Base-by-base conservation (phyloP, 805 yeast species). In the Lachancea fermentati region DNA sequence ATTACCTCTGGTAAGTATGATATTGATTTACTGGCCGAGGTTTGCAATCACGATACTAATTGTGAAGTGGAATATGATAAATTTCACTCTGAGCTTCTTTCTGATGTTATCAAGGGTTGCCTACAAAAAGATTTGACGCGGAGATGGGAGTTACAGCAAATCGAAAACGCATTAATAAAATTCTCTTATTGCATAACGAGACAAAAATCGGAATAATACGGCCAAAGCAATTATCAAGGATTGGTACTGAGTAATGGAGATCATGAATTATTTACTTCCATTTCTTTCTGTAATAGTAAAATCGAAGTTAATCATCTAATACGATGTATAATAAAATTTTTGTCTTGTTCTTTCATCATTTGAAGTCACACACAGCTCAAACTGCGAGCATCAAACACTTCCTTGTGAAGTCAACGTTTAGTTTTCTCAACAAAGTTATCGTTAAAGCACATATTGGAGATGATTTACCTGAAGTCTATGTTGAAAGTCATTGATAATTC, bases 401-500 rank as follows among this genome's bases (percentile, higher is more conserved):
- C n/a, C n/a, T n/a, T n/a, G n/a, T n/a, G n/a, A n/a, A n/a, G n/a
- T n/a, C n/a, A n/a, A n/a, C n/a, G n/a, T n/a, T n/a, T n/a, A n/a
- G n/a, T n/a, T n/a, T n/a, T n/a, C n/a, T n/a, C n/a, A n/a, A n/a
- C n/a, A n/a, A n/a, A n/a, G n/a, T n/a, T n/a, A n/a, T n/a, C n/a
- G 29, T 25, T 25, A 8, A 19, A 13, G 15, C 30, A 14, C 22
- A 62, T 34, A n/a, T n/a, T n/a, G n/a, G n/a, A n/a, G 22, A 91
- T 91, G 98, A 78, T 91, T 39, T 87, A 86, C 66, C 76, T 91
- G 56, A 91, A 91, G 69, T 72, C 96, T 12, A 70, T 93, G 63
- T 67, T 88, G 40, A 89, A 84, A 62, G 96, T 89, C 49, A 85
- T 91, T 47, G 98, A 91, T 66, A 91, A 91, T 72, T 83, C 96